Evolutionary conservation across 2,329 filamentous ascomycete genomes (phyloP), one percentile per base, ranked within the genome.

Genomic region (Stachybotrys chlorohalonatus): DNA sequence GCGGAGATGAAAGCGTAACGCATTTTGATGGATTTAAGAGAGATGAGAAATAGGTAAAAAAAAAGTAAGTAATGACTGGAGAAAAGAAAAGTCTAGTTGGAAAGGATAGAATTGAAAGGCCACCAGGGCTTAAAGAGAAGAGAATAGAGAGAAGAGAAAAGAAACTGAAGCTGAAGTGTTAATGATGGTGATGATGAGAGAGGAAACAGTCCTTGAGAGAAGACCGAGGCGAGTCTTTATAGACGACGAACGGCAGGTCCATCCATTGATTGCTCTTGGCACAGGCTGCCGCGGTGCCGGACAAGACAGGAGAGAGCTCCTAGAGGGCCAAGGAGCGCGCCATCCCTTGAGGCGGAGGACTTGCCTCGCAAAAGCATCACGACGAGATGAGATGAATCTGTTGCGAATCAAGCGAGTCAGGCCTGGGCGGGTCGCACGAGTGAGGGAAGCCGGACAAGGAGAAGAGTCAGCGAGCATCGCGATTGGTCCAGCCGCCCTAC

Each of bases 1-100:
- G 65, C 59, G 16, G 62, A 62, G 32, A 66, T 53, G 51, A 66
- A 24, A 50, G 62, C 53, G 59, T 62, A 67, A 54, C 63, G 65
- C 67, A 70, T 70, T 36, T 58, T 68, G 56, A 52, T 47, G 30
- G 32, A 52, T 47, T 53, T 49, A 48, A n/a, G 8, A 49, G 48
- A 3, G 39, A 47, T n/a, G 6, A 36, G 11, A 39, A 51, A 31
- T 36, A 16, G 49, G 39, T 24, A 36, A 32, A n/a, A 50, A 2
- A 31, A 31, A n/a, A 51, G 31, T 51, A 16, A 36, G 11, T 32
- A 42, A n/a, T n/a, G 49, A 51, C n/a, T 24, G 31, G 31, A n/a
- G 49, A 32, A 50, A 11, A 13, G 7, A n/a, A 42, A 32, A n/a
- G 11, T 16, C 39, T n/a, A 51, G 49, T 36, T 15, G 6, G 49